Conservation (phyloP, 495 filamentous ascomycete genomes). For the Penicillium angulare region DNA sequence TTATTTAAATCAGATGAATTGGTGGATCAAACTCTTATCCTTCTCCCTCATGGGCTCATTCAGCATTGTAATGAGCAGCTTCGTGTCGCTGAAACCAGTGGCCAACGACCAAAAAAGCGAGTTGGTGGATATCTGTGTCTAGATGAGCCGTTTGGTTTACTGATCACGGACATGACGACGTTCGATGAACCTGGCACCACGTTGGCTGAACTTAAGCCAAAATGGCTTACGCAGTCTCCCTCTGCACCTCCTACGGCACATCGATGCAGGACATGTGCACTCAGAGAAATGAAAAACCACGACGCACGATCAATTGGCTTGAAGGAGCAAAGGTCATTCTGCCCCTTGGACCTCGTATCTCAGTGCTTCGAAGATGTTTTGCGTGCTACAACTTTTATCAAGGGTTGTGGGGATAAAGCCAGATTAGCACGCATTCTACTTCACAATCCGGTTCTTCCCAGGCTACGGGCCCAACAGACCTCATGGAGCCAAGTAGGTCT, state of each 20-base stretch:
- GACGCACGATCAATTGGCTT: constrained; percentile 19
- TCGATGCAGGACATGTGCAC: constrained; percentile 85
- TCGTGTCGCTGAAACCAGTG: constrained; percentile 26
- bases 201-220: constrained; percentile 84
- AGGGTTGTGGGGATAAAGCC: constrained; percentile 33
- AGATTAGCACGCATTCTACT: constrained; percentile 39
- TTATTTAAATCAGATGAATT: constrained; percentile 58
- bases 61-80: constrained; percentile 53
- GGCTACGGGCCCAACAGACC: constrained; percentile 35
- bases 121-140: constrained; percentile 58
- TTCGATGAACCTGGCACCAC: constrained; percentile 39
- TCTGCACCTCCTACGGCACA: constrained; percentile 62
- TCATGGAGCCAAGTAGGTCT: constrained; percentile 36
- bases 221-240: constrained; percentile 87
- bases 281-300: constrained; percentile 58
- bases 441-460: constrained; percentile 34
- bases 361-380: constrained; percentile 37
- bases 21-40: constrained; percentile 58
- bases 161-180: constrained; percentile 80
- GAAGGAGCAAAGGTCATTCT: constrained; percentile 43
- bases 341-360: constrained; percentile 57
- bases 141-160: constrained; percentile 60
- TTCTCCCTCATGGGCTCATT: constrained; percentile 46
- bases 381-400: constrained; percentile 35
- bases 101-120: constrained; percentile 43